Conservation (phyloP, 2,329 filamentous ascomycete genomes). For the Claviceps maximensis region DNA sequence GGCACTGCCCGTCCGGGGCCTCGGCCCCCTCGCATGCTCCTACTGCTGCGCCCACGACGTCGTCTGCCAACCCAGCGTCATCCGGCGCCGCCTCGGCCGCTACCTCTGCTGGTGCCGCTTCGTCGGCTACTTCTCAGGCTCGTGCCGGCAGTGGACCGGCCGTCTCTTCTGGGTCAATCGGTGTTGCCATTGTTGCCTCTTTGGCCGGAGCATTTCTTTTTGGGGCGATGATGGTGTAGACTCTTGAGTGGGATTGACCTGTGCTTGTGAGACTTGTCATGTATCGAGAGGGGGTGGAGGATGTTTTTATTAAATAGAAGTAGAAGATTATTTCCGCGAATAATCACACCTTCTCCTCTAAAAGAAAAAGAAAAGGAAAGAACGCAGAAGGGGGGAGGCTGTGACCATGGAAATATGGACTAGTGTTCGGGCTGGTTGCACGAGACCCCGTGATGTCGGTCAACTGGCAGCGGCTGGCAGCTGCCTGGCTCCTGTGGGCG, state of each 20-base stretch:
- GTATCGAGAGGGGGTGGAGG: too few species aligned
- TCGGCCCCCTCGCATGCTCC: constrained; percentile 1
- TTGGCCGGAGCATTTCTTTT: constrained; percentile 7
- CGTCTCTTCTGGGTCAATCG: constrained; percentile 1
- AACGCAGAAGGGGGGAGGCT: too few species aligned
- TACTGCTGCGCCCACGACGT: neutral
- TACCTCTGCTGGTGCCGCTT: neutral
- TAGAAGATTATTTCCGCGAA: too few species aligned
- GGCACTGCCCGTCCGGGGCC: constrained; percentile 11
- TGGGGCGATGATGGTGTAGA: neutral
- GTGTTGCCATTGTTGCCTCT: constrained; percentile 4
- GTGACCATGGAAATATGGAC: neutral
- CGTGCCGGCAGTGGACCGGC: neutral
- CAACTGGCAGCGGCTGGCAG: too few species aligned
- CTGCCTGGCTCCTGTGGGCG: too few species aligned
- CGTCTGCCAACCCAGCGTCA: neutral
- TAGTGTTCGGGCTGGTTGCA: neutral
- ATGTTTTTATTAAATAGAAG: too few species aligned
- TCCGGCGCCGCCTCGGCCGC: neutral
- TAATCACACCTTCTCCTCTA: too few species aligned
- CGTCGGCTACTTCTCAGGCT: neutral
- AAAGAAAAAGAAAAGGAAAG: too few species aligned
- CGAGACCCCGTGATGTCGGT: neutral
- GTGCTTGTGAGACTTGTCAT: too few species aligned
- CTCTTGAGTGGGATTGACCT: neutral